These are phyloP conservation scores for Chiua virens DNA, from an alignment of 768 basidiomycete genomes.

Conservation along the genomic window DNA sequence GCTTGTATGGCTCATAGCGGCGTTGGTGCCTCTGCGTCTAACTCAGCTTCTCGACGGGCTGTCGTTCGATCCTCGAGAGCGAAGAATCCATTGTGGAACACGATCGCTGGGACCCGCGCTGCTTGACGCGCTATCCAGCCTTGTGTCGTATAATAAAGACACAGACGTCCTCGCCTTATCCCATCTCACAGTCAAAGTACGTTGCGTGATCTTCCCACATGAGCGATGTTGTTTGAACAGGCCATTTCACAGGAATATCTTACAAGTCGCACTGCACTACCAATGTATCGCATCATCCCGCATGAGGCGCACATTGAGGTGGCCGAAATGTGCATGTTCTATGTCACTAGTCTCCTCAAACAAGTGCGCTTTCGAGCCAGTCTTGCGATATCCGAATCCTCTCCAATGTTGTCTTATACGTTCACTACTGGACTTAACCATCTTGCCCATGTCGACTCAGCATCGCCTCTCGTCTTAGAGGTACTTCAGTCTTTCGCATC, in stretches of 20 bases:
- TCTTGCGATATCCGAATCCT: too few relatives aligned
- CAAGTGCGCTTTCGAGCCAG: too few relatives aligned
- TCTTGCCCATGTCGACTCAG: too few relatives aligned
- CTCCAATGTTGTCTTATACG: too few relatives aligned
- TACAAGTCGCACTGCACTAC: too few relatives aligned
- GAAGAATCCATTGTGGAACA: neutral
- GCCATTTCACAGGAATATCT: neutral
- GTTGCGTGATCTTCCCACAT: neutral
- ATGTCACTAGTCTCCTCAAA: too few relatives aligned
- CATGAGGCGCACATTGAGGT: too few relatives aligned
- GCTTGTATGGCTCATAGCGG: neutral
- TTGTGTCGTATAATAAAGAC: neutral
- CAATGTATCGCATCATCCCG: too few relatives aligned
- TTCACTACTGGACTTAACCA: too few relatives aligned
- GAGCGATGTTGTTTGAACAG: neutral
- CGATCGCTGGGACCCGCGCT: neutral
- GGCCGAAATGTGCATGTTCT: too few relatives aligned
- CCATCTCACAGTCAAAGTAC: neutral
- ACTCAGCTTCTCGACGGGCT: neutral
- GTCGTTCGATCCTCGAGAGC: neutral
- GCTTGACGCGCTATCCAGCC: neutral
- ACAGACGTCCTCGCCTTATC: neutral
- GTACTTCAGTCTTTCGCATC: too few relatives aligned
- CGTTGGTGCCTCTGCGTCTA: neutral
- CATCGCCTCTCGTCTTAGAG: too few relatives aligned